Conservation (phyloP, 2,329 filamentous ascomycete genomes). For the Teratosphaeria destructans region DNA sequence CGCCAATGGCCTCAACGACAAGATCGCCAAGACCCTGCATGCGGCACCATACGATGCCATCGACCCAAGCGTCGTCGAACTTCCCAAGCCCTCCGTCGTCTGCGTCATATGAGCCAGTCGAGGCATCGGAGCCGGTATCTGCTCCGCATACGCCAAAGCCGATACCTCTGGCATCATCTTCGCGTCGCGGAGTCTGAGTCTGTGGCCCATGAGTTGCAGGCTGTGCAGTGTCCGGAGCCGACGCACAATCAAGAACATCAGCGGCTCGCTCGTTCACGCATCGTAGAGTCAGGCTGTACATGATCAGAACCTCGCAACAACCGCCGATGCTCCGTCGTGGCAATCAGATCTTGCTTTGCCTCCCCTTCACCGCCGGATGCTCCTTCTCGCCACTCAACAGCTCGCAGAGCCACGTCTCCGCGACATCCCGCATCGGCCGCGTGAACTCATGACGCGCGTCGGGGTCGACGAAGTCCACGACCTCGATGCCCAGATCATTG, state of each 20-base stretch:
- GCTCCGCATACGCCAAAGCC: constrained; percentile 25
- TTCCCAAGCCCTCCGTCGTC: neutral
- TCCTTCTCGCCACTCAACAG: constrained; percentile 22
- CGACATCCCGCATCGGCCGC: constrained; percentile 54
- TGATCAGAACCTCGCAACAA: neutral
- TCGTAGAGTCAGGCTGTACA: neutral
- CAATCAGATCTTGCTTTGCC: constrained; percentile 5
- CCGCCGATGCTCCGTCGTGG: neutral
- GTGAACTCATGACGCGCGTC: constrained; percentile 62
- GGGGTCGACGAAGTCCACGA: constrained; percentile 59
- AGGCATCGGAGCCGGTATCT: constrained; percentile 28
- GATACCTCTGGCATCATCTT: constrained; percentile 25
- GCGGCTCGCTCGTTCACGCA: neutral
- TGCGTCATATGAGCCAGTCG: constrained; percentile 26
- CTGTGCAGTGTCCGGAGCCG: neutral
- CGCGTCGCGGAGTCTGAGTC: neutral
- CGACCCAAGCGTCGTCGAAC: neutral
- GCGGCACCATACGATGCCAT: neutral
- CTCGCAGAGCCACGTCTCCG: constrained; percentile 51
- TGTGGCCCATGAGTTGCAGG: neutral
- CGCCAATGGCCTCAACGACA: neutral
- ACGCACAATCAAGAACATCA: neutral
- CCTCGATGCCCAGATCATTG: constrained; percentile 42
- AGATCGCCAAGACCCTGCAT: neutral
- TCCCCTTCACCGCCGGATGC: neutral